Conservation (phyloP, 306 rosid species). For the Herpetospermum pedunculosum region DNA sequence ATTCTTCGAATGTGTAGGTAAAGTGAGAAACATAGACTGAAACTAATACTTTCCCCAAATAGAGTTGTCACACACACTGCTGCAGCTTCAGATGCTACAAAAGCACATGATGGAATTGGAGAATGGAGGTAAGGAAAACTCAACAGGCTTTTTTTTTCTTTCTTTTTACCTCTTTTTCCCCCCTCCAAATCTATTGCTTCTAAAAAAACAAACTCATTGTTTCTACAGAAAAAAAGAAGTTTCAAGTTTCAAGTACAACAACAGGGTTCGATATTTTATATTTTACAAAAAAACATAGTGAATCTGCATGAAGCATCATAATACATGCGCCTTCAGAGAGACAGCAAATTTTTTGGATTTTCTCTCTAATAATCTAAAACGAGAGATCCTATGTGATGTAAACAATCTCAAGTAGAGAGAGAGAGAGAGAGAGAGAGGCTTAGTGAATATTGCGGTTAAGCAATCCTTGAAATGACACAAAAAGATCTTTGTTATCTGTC, state of each 20-base stretch:
- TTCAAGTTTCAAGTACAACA: background rate
- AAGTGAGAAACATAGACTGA: background rate
- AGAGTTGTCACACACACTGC: conserved; percentile 2
- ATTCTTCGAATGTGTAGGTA: background rate
- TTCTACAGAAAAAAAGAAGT: background rate
- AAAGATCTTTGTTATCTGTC: conserved; percentile 88
- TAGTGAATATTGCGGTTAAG: conserved; percentile 70
- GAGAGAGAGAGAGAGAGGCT: conserved; percentile 25
- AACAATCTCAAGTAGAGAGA: conserved; percentile 19
- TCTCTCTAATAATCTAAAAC: conserved; percentile 5
- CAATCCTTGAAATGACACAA: conserved; percentile 80
- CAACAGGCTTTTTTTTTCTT: background rate
- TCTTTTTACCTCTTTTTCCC: no score
- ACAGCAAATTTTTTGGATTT: background rate
- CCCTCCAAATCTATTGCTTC: background rate
- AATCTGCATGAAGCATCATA: background rate
- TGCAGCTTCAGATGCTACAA: background rate
- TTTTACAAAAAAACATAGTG: background rate
- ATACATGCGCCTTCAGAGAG: background rate
- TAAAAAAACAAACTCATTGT: background rate
- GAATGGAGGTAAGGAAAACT: background rate
- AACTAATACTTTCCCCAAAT: background rate
- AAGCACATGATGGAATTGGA: background rate
- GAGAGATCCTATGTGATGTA: conserved; percentile 26
- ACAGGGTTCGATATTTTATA: background rate